These are phyloP conservation scores for Nemania sp. DNA, from an alignment of 2,329 filamentous ascomycete genomes.

Conservation along the genomic window DNA sequence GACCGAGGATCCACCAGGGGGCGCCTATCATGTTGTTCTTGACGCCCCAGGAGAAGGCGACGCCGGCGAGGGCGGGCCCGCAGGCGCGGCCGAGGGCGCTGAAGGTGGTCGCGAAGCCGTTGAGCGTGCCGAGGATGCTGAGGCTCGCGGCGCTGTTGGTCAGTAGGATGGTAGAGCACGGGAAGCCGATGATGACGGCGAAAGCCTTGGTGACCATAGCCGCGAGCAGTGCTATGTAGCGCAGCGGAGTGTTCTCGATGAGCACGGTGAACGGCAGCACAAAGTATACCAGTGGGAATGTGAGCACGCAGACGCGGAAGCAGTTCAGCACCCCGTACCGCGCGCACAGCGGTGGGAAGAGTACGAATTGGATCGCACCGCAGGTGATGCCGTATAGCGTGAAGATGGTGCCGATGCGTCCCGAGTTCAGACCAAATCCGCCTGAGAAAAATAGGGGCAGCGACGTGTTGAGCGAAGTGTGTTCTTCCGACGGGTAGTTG, in stretches of 20 bases:
- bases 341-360: conserved; percentile 77
- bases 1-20: conserved; percentile 78
- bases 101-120: conserved; percentile 85
- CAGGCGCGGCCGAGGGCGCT: conserved; percentile 77
- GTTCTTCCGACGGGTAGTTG: conserved; percentile 67
- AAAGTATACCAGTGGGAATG: conserved; percentile 77
- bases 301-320: conserved; percentile 65
- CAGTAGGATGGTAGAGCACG: conserved; percentile 84
- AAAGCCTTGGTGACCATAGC: conserved; percentile 76
- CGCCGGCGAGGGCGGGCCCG: conserved; percentile 75
- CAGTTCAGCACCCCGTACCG: conserved; percentile 75
- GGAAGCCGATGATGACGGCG: conserved; percentile 81
- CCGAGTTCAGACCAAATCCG: conserved; percentile 74
- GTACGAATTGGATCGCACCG: conserved; percentile 80
- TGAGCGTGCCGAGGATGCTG: conserved; percentile 80
- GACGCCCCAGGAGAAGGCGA: conserved; percentile 75
- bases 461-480: conserved; percentile 59
- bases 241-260: conserved; percentile 49
- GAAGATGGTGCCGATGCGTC: conserved; percentile 82
- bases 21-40: conserved; percentile 74
- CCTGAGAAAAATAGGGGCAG: conserved; percentile 82
- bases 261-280: conserved; percentile 81
- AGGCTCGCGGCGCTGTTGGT: conserved; percentile 83
- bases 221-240: conserved; percentile 64
- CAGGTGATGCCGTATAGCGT: conserved; percentile 79